Percentiles rank a stretch among this genome's conserved stretches.
phyloP scores from a whole-genome alignment of 2,329 filamentous ascomycete species.

The Amylocarpus encephaloides region DNA sequence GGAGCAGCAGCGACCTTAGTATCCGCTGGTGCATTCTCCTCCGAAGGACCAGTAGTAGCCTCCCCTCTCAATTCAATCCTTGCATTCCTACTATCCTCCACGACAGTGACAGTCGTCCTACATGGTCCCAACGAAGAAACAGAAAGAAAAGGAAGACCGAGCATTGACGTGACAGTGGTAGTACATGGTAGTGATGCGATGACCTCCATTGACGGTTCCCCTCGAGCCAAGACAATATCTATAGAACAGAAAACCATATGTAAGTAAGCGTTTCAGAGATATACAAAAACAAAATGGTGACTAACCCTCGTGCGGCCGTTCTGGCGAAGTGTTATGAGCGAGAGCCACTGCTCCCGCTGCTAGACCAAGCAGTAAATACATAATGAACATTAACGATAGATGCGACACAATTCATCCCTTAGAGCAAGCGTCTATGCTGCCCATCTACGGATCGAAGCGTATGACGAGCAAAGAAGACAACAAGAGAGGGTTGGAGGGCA shows the following conservation, averaged over 20 bases:
- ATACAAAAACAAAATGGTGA: neutral
- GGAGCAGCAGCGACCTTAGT: neutral
- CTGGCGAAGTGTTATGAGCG: slow-evolving; percentile 2
- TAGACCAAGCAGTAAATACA: slow-evolving; percentile 5
- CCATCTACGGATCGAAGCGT: neutral
- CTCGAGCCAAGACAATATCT: too few species aligned
- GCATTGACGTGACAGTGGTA: slow-evolving; percentile 7
- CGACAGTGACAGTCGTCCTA: slow-evolving; percentile 5
- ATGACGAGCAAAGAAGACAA: slow-evolving; percentile 4
- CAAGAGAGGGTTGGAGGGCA: neutral
- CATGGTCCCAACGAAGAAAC: neutral
- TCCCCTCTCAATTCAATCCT: neutral
- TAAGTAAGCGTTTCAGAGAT: neutral
- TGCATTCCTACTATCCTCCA: neutral
- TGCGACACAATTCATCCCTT: slow-evolving; percentile 3
- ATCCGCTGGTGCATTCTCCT: neutral
- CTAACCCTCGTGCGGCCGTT: slow-evolving; percentile 4
- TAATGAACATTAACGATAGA: slow-evolving; percentile 1
- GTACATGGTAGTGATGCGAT: slow-evolving; percentile 1
- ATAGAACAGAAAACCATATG: too few species aligned
- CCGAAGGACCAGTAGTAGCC: neutral
- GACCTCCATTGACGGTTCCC: too few species aligned
- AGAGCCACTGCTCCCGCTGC: slow-evolving; percentile 5
- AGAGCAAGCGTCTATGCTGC: neutral
- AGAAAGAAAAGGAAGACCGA: slow-evolving; percentile 3